These are phyloP conservation scores for Penicillium flavigenum DNA, from an alignment of 495 filamentous ascomycete species.

Conservation along the genomic window DNA sequence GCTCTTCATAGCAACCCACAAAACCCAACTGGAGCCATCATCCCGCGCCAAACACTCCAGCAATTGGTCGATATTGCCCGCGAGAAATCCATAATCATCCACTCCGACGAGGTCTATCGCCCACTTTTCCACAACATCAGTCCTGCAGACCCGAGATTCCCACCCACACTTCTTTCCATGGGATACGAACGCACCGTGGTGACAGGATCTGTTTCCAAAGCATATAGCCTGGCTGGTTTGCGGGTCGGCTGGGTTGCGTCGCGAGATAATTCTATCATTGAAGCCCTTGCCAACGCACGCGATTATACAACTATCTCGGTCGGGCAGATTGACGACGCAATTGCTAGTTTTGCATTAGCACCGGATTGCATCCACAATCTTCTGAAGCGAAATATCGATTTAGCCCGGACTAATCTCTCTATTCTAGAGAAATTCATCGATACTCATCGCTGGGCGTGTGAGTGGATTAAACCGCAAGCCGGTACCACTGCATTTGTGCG, in stretches of 20 bases:
- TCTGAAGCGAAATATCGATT: slow-evolving; percentile 64
- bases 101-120: slow-evolving; percentile 84
- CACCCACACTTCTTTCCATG: slow-evolving; percentile 68
- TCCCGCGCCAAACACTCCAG: slow-evolving; percentile 58
- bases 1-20: slow-evolving; percentile 70
- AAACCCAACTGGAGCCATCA: slow-evolving; percentile 79
- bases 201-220: slow-evolving; percentile 84
- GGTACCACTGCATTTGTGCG: slow-evolving; percentile 82
- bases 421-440: slow-evolving; percentile 68
- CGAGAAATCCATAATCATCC: slow-evolving; percentile 61
- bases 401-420: slow-evolving; percentile 69
- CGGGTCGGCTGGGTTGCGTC: slow-evolving; percentile 82
- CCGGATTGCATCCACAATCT: slow-evolving; percentile 63
- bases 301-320: slow-evolving; percentile 89
- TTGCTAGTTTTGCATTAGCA: slow-evolving; percentile 73
- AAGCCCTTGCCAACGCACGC: slow-evolving; percentile 62
- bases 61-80: slow-evolving; percentile 64
- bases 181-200: slow-evolving; percentile 68
- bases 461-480: slow-evolving; percentile 75
- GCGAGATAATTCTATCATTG: slow-evolving; percentile 59
- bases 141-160: slow-evolving; percentile 55
- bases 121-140: slow-evolving; percentile 80
- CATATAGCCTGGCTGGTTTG: slow-evolving; percentile 80
- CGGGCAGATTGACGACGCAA: slow-evolving; percentile 74
- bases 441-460: slow-evolving; percentile 59